phyloP scores from a whole-genome alignment of 345 rosid species.

The Carallia brachiata region DNA sequence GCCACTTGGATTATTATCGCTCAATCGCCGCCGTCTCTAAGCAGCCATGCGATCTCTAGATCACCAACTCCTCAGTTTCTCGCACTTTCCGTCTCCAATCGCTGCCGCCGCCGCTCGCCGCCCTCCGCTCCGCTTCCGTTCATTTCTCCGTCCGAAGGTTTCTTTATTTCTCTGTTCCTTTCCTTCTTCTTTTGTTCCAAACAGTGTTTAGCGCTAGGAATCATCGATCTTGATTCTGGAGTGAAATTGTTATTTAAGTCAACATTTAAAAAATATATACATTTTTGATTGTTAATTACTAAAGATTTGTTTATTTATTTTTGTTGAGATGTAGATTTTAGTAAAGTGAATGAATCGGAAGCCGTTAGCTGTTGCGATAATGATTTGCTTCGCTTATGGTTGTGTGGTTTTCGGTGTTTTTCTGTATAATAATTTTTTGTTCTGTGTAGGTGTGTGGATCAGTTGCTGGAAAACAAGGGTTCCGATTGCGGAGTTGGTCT shows the following conservation, averaged over 20 bases:
- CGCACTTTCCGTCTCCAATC: slow-evolving; percentile 4
- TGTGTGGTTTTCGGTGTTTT: background rate
- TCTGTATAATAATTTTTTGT: too few species aligned
- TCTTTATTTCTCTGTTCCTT: too few species aligned
- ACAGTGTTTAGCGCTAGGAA: too few species aligned
- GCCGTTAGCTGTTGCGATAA: background rate
- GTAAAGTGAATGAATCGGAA: too few species aligned
- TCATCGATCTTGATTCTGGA: too few species aligned
- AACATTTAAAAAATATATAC: too few species aligned
- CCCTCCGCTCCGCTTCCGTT: background rate
- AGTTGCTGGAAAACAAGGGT: slow-evolving; percentile 23
- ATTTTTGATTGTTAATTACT: too few species aligned
- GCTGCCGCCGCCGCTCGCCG: background rate
- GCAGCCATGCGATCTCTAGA: slow-evolving; percentile 40
- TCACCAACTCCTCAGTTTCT: background rate
- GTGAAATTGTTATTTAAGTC: too few species aligned
- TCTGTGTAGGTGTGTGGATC: slow-evolving; percentile 30
- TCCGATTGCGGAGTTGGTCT: slow-evolving; percentile 17
- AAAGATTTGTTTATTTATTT: too few species aligned
- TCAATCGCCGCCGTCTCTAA: background rate
- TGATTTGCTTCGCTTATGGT: background rate
- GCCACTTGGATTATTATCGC: background rate
- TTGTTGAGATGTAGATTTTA: too few species aligned
- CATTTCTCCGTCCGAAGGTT: background rate
- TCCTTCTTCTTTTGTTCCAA: too few species aligned